These are phyloP conservation scores for Chenopodium berlandieri DNA, from an alignment of 148 eudicot species.

Conservation along the genomic window DNA sequence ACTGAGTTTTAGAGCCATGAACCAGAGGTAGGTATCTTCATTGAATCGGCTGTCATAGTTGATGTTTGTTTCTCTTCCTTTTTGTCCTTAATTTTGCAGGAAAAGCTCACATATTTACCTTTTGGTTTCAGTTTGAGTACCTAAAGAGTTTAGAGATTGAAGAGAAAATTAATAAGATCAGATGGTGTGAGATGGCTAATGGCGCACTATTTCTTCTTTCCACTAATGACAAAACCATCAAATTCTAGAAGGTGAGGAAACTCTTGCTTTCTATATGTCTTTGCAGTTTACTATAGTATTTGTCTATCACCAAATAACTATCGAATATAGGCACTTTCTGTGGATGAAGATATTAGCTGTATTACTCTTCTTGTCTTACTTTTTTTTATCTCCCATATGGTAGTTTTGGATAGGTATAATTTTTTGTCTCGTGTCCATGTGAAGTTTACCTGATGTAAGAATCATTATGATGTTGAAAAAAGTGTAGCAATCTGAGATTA, in stretches of 20 bases:
- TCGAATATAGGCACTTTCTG: neutral
- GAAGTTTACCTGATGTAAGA: neutral
- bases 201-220: constrained; percentile 90
- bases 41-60: no score
- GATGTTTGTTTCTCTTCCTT: no score
- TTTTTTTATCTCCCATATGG: neutral
- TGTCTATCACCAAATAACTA: neutral
- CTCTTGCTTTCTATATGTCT: neutral
- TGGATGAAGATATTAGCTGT: neutral
- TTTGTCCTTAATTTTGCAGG: no score
- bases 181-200: constrained; percentile 36
- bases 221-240: constrained; percentile 93
- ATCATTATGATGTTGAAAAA: neutral
- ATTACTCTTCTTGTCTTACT: neutral
- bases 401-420: neutral
- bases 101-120: no score
- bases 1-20: no score
- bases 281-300: neutral
- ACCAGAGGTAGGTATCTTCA: no score
- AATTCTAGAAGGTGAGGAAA: constrained; percentile 81
- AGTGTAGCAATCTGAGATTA: neutral
- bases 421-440: neutral
- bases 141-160: no score
- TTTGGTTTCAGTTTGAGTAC: no score
- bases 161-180: no score